Conservation (phyloP, 2,329 filamentous ascomycete genomes). For the Juglanconis oblonga region DNA sequence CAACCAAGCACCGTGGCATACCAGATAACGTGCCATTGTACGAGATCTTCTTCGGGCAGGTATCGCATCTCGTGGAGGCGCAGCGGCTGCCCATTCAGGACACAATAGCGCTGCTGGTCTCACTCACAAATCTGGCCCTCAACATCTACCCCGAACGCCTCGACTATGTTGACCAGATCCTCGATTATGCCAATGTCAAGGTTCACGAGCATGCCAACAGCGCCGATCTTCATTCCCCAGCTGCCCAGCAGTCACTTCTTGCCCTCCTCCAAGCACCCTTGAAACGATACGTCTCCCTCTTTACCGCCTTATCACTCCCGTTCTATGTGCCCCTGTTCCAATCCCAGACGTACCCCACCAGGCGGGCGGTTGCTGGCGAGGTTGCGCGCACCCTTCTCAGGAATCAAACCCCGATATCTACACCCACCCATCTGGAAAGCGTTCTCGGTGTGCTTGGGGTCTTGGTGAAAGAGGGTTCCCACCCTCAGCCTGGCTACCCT, state of each 20-base stretch:
- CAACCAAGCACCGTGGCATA: constrained; percentile 50
- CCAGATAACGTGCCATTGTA: constrained; percentile 83
- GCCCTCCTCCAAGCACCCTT: constrained; percentile 88
- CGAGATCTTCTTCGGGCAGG: constrained; percentile 95
- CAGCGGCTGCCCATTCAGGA: constrained; percentile 92
- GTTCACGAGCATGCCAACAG: constrained; percentile 88
- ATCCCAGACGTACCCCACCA: constrained; percentile 87
- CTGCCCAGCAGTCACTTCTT: constrained; percentile 84
- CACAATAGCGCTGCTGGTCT: constrained; percentile 90
- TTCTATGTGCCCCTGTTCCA: constrained; percentile 88
- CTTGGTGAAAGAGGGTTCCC: constrained; percentile 87
- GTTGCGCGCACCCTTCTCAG: constrained; percentile 79
- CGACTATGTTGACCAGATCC: constrained; percentile 92
- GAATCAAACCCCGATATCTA: constrained; percentile 77
- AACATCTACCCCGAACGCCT: constrained; percentile 92
- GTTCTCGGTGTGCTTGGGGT: constrained; percentile 87
- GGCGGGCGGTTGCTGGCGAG: constrained; percentile 86
- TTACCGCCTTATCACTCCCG: constrained; percentile 91
- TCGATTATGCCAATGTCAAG: constrained; percentile 84
- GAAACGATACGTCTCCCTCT: constrained; percentile 86
- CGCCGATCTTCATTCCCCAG: constrained; percentile 86
- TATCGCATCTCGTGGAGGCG: constrained; percentile 87
- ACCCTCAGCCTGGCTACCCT: constrained; percentile 79
- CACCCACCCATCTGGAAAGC: constrained; percentile 76
- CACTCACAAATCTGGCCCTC: constrained; percentile 85